Evolutionary conservation across 257 asterid genomes (phyloP).

Genomic region (Capsicum rhomboideum): DNA sequence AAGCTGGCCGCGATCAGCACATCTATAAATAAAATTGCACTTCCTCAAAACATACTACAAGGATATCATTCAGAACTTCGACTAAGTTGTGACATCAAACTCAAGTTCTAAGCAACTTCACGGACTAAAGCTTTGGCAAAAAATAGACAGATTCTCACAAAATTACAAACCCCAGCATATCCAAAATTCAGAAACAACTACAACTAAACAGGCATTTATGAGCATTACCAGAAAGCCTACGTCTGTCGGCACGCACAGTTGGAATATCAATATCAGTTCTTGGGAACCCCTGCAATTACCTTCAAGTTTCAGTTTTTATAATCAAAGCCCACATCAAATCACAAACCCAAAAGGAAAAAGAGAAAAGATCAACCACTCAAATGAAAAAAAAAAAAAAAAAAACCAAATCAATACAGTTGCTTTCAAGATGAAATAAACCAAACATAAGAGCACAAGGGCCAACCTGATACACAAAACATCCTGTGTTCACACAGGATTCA

Average conservation of each 20-base stretch:
- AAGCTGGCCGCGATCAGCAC: neutral
- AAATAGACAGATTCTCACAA: neutral
- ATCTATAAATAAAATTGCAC: no score
- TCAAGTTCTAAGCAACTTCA: neutral
- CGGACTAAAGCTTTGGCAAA: neutral
- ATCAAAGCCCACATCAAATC: neutral
- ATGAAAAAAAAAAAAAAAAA: no score
- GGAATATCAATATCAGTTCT: slow-evolving; percentile 78
- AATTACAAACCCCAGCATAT: neutral
- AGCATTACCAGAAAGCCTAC: slow-evolving; percentile 59
- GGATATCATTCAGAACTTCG: neutral
- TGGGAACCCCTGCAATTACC: slow-evolving; percentile 77
- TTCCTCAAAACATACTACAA: neutral
- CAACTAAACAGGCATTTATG: neutral
- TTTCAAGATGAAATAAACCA: neutral
- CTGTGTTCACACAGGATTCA: neutral
- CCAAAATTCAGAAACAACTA: neutral
- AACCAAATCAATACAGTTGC: neutral
- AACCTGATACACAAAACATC: neutral
- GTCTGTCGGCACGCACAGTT: slow-evolving; percentile 64
- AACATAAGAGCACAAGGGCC: neutral
- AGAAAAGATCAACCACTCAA: neutral
- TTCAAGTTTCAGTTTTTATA: neutral
- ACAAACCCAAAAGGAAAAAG: neutral
- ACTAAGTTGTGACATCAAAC: neutral